These are phyloP conservation scores for Zalerion maritima DNA, from an alignment of 495 filamentous ascomycete species.

Conservation along the genomic window DNA sequence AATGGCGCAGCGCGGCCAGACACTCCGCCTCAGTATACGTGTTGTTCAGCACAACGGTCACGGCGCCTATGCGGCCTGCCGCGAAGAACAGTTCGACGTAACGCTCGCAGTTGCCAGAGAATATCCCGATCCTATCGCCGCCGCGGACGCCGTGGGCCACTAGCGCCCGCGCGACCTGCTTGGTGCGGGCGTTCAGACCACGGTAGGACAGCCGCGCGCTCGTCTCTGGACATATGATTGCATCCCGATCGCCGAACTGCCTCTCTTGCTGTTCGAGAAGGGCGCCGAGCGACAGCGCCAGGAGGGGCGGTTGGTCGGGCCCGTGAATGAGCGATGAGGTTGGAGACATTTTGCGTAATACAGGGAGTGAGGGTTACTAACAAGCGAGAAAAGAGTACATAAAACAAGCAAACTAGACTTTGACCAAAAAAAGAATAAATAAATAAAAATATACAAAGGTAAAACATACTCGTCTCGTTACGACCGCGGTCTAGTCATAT, in stretches of 20 bases:
- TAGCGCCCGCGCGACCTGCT: constrained; percentile 29
- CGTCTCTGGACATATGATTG: constrained; percentile 36
- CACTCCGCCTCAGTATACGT: constrained; percentile 37
- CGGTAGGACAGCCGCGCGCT: constrained; percentile 35
- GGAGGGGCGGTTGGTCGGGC: constrained; percentile 26
- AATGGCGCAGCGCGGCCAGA: constrained; percentile 33
- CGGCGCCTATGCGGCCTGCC: constrained; percentile 33
- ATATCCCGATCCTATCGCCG: constrained; percentile 36
- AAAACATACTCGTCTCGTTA: no score
- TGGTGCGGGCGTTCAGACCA: constrained; percentile 27
- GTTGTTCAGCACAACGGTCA: constrained; percentile 38
- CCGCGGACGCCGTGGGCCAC: constrained; percentile 30
- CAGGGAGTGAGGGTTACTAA: no score
- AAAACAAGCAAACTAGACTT: no score
- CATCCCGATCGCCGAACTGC: constrained; percentile 28
- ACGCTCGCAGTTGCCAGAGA: constrained; percentile 39
- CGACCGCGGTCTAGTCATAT: no score
- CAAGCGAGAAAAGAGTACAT: no score
- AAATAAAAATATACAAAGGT: no score
- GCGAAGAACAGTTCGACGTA: constrained; percentile 41
- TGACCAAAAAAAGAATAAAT: no score
- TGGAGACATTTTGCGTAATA: no score
- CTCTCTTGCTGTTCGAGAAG: constrained; percentile 29
- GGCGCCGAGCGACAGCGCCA: constrained; percentile 30
- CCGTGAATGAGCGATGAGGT: constrained; percentile 31